These are phyloP conservation scores for Coprinopsis strossmayeri DNA, from an alignment of 768 basidiomycete species.

Conservation along the genomic window DNA sequence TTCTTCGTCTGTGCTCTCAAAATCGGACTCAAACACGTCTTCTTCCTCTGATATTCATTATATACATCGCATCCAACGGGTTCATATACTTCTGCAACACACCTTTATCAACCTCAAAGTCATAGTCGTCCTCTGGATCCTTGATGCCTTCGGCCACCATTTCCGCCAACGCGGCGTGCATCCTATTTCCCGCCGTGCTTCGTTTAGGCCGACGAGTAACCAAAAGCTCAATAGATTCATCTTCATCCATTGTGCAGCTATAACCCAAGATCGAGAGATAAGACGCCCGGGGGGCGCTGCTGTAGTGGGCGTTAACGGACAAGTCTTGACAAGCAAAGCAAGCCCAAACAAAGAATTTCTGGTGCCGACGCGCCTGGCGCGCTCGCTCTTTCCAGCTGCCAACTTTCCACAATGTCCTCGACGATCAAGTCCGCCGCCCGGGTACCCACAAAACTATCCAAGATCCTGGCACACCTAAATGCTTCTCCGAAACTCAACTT, in stretches of 20 bases:
- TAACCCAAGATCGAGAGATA: too few species aligned
- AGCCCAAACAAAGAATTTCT: constrained; percentile 8
- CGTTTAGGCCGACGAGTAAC: constrained; percentile 57
- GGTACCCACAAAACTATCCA: constrained; percentile 33
- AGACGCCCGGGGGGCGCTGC: too few species aligned
- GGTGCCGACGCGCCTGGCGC: background rate
- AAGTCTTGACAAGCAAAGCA: too few species aligned
- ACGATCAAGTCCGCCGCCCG: constrained; percentile 3
- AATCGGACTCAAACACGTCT: constrained; percentile 78
- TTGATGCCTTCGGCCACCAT: constrained; percentile 44
- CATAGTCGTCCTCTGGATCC: constrained; percentile 55
- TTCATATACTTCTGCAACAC: too few species aligned
- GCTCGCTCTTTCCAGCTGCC: background rate
- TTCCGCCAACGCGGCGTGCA: constrained; percentile 75
- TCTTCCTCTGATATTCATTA: constrained; percentile 73
- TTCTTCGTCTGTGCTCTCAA: constrained; percentile 80
- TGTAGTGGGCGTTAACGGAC: too few species aligned
- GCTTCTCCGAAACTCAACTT: constrained; percentile 45
- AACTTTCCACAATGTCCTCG: constrained; percentile 4
- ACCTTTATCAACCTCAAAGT: constrained; percentile 68
- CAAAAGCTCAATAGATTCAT: constrained; percentile 34
- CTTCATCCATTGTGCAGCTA: background rate
- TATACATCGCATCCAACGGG: too few species aligned
- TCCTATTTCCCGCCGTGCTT: constrained; percentile 79
- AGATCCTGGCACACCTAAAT: constrained; percentile 45